Conservation (phyloP, 2,329 filamentous ascomycete genomes). For the Colletotrichum sp. region DNA sequence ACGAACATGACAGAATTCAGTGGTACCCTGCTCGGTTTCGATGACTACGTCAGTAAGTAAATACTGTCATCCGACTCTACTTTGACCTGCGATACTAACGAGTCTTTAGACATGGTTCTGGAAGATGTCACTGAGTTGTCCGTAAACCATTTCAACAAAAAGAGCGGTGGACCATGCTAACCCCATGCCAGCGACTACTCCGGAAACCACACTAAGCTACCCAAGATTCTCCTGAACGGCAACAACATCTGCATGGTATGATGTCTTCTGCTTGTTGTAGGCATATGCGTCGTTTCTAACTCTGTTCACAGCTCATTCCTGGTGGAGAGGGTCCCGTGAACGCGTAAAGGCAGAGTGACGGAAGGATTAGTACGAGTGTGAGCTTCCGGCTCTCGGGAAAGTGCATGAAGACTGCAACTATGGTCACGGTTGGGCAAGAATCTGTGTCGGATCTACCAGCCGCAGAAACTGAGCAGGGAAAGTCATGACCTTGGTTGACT, state of each 20-base stretch:
- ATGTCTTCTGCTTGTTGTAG: background rate
- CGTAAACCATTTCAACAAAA: constrained; percentile 30
- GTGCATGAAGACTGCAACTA: background rate
- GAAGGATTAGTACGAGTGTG: background rate
- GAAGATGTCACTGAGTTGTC: constrained; percentile 98
- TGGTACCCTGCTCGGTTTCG: constrained; percentile 92
- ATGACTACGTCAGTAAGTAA: constrained; percentile 98
- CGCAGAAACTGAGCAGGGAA: background rate
- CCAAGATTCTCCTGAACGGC: constrained; percentile 94
- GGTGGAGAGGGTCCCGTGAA: constrained; percentile 73
- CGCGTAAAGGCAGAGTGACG: background rate
- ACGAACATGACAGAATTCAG: constrained; percentile 75
- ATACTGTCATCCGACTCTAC: background rate
- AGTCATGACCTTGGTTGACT: background rate
- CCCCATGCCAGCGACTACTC: constrained; percentile 78
- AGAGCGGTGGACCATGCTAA: constrained; percentile 24
- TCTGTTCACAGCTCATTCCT: constrained; percentile 69
- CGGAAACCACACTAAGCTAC: constrained; percentile 84
- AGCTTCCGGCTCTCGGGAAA: background rate
- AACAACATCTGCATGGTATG: constrained; percentile 99
- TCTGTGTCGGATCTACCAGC: background rate
- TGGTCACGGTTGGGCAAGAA: background rate
- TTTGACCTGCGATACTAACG: constrained; percentile 22
- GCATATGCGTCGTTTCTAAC: background rate
- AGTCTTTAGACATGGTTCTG: constrained; percentile 85